Evolutionary conservation across 2,329 filamentous ascomycete genomes (phyloP), one percentile per base, ranked within the genome.

Genomic region (Elsinoe perseae): DNA sequence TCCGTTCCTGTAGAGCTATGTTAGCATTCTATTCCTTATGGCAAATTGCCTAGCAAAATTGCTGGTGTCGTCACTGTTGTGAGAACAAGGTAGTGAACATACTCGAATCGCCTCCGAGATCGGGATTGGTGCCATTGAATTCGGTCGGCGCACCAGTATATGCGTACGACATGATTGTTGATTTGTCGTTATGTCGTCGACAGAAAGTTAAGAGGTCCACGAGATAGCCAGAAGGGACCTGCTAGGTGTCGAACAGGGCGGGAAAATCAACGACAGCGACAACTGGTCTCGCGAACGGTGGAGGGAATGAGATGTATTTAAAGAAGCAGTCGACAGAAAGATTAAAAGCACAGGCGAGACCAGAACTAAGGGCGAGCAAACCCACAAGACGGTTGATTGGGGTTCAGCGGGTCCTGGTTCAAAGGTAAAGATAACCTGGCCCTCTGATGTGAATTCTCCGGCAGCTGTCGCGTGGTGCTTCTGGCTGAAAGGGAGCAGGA

Each of bases 61-160:
- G 16, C 9, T 20, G 27, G 34, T 28, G 36, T 44, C 40, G 40
- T 44, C 20, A 42, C 7, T 32, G n/a, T 52, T 8, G 12, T 23
- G 28, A 21, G 30, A 18, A 20, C 16, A 20, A 14, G 20, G 30
- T 52, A 8, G 10, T 38, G 12, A 16, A 80, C 87, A 69, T 80
- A 92, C 87, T 79, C 63, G 88, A 87, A 76, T 95, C 81, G 68
- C 89, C 89, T 64, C 89, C 89, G 57, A 81, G 77, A 60, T 79
- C 77, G 34, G 73, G 61, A 66, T 88, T 75, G 50, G 80, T 81
- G 67, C 73, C 74, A 70, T 77, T 77, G 72, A 73, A 77, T 16
- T 59, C 56, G 53, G 72, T 65, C 32, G 75, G 75, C 57, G 74
- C 59, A 48, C 75, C 75, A 40, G 73, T 65, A 70, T 70, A 75